phyloP scores from a whole-genome alignment of 208 protist genomes.

The Leishmania arabica region DNA sequence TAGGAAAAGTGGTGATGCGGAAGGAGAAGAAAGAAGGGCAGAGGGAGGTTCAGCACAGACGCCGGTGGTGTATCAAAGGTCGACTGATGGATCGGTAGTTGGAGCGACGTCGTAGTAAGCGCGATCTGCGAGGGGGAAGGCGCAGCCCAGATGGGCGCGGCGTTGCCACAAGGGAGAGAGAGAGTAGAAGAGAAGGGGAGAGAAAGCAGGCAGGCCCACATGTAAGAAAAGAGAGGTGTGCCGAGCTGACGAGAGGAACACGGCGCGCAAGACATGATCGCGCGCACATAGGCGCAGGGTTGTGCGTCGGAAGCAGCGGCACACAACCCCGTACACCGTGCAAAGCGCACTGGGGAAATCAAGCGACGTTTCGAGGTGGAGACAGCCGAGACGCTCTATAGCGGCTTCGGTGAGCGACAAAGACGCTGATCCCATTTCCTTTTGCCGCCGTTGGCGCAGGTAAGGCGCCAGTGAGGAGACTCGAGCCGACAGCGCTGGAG shows the following conservation, averaged over 20 bases:
- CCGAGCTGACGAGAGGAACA: not conserved
- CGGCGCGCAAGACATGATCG: not conserved
- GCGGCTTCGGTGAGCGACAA: not conserved
- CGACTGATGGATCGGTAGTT: not conserved
- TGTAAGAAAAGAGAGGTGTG: not conserved
- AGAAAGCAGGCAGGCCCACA: conserved; percentile 3
- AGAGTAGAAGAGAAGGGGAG: not conserved
- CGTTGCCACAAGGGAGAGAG: not conserved
- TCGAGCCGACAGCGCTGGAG: not conserved
- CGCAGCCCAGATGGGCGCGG: not conserved
- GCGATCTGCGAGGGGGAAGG: not conserved
- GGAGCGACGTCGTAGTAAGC: not conserved
- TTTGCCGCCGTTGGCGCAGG: not conserved
- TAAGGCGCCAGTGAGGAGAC: not conserved
- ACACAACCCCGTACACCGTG: not conserved
- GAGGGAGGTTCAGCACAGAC: not conserved
- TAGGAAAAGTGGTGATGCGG: not conserved
- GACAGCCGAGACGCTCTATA: not conserved
- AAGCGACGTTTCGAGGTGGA: not conserved
- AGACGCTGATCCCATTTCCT: not conserved
- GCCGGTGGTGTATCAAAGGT: not conserved
- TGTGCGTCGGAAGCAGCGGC: not conserved
- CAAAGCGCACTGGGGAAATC: not conserved
- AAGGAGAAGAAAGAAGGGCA: not conserved
- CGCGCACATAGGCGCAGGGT: not conserved